Conservation (phyloP, 768 basidiomycete species). For the Leccinum boreale region DNA sequence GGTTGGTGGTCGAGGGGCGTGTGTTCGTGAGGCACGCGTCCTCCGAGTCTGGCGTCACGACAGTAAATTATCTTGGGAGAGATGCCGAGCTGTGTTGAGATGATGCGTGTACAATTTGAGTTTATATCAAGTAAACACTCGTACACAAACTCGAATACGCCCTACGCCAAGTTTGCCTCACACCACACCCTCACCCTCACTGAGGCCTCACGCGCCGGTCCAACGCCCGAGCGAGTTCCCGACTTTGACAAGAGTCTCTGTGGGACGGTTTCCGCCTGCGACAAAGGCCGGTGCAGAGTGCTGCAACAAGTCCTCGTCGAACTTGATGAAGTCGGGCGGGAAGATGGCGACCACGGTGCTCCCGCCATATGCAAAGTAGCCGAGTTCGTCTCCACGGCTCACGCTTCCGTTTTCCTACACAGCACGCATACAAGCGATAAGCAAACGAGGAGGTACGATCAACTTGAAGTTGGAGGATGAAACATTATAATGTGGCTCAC, state of each 20-base stretch:
- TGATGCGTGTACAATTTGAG: no score
- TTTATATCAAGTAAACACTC: not conserved
- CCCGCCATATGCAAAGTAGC: slow-evolving; percentile 74
- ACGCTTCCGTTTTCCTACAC: slow-evolving; percentile 44
- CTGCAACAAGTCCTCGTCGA: slow-evolving; percentile 58
- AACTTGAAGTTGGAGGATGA: not conserved
- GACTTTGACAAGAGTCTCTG: slow-evolving; percentile 67
- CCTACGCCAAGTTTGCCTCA: no score
- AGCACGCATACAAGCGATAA: not conserved
- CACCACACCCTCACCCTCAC: not conserved
- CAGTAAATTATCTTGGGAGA: no score
- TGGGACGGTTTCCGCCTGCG: slow-evolving; percentile 24
- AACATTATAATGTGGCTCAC: slow-evolving; percentile 7
- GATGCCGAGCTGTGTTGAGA: no score
- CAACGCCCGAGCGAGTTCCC: slow-evolving; percentile 29
- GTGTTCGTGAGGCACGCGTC: no score
- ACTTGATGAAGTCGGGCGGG: slow-evolving; percentile 49
- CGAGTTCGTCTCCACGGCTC: slow-evolving; percentile 64
- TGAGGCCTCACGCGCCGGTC: slow-evolving; percentile 4
- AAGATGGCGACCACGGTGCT: slow-evolving; percentile 65
- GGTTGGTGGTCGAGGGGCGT: no score
- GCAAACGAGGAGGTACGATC: not conserved
- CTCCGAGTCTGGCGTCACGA: no score
- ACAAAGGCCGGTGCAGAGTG: slow-evolving; percentile 40
- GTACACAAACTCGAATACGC: not conserved